phyloP scores from a whole-genome alignment of 2,329 filamentous ascomycete genomes.

The Trichoderma sp. region DNA sequence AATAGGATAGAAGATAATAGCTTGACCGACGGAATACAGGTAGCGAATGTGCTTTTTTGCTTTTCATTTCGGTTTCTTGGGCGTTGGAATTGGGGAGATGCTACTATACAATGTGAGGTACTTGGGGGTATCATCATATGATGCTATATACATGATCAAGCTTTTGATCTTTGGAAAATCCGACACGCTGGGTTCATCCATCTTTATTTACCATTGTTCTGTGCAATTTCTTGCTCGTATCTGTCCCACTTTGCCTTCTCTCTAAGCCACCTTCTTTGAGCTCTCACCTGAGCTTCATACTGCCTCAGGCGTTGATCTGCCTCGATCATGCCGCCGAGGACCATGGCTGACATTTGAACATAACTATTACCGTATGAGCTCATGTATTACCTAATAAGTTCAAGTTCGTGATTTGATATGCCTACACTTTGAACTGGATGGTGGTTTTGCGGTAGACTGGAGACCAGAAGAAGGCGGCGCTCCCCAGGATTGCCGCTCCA shows the following conservation, averaged over 20 bases:
- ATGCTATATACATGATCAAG: slow-evolving; percentile 16
- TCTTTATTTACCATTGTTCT: slow-evolving; percentile 38
- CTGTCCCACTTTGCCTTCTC: slow-evolving; percentile 67
- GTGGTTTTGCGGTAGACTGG: slow-evolving; percentile 72
- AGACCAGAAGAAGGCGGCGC: slow-evolving; percentile 60
- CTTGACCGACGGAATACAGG: slow-evolving; percentile 10
- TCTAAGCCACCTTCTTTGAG: slow-evolving; percentile 59
- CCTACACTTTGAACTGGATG: slow-evolving; percentile 73
- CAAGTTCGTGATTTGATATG: too few species aligned
- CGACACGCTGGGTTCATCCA: background rate
- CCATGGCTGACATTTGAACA: slow-evolving; percentile 82
- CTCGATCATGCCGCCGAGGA: slow-evolving; percentile 73
- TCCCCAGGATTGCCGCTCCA: slow-evolving; percentile 61
- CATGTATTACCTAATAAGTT: background rate
- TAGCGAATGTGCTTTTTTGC: slow-evolving; percentile 28
- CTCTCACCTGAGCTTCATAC: slow-evolving; percentile 64
- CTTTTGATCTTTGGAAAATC: background rate
- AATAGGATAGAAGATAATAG: slow-evolving; percentile 26
- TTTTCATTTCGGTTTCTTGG: slow-evolving; percentile 24
- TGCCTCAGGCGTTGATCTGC: slow-evolving; percentile 65
- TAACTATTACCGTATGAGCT: slow-evolving; percentile 51
- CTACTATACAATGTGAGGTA: slow-evolving; percentile 11
- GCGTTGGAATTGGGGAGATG: slow-evolving; percentile 33
- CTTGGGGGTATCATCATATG: slow-evolving; percentile 16
- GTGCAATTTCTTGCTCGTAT: slow-evolving; percentile 60